A percentile compares a stretch with the other conserved stretches of the same genome.
Evolutionary conservation across 805 yeast genomes (phyloP).

Genomic region (Grigorovia yakushimaensis): DNA sequence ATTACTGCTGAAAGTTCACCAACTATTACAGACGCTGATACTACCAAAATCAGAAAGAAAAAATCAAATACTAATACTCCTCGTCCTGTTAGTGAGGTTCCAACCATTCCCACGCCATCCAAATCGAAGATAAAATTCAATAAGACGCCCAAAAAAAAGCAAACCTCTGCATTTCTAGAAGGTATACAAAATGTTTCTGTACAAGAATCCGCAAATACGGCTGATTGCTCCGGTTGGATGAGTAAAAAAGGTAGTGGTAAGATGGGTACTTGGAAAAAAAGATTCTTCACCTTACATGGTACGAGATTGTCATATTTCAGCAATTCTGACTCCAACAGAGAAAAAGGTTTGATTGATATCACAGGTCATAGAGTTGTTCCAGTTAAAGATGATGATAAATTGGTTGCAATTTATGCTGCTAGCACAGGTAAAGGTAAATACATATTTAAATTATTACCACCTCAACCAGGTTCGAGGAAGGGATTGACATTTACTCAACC

Average conservation of each 20-base stretch:
- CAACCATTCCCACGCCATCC: neutral
- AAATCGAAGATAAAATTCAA: conserved; percentile 25
- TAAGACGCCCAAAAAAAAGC: conserved; percentile 37
- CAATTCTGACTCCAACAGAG: conserved; percentile 64
- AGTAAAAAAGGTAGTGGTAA: conserved; percentile 78
- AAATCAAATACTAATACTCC: neutral
- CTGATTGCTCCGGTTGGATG: conserved; percentile 91
- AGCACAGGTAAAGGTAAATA: conserved; percentile 84
- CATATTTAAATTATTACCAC: conserved; percentile 88
- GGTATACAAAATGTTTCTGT: conserved; percentile 76
- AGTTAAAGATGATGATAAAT: conserved; percentile 70
- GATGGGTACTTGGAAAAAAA: conserved; percentile 79
- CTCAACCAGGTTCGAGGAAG: conserved; percentile 92
- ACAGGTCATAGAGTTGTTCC: conserved; percentile 90
- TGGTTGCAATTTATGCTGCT: conserved; percentile 81
- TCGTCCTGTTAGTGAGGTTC: conserved; percentile 2
- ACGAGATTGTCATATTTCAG: conserved; percentile 86
- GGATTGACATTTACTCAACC: conserved; percentile 96
- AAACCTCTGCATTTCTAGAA: conserved; percentile 76
- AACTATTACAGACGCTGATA: neutral
- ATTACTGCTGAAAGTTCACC: neutral
- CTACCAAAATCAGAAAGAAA: neutral
- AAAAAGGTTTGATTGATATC: conserved; percentile 88
- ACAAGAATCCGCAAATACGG: conserved; percentile 60
- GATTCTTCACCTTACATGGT: conserved; percentile 80